Conservation (phyloP, 345 rosid species). For the Citrus medica region DNA sequence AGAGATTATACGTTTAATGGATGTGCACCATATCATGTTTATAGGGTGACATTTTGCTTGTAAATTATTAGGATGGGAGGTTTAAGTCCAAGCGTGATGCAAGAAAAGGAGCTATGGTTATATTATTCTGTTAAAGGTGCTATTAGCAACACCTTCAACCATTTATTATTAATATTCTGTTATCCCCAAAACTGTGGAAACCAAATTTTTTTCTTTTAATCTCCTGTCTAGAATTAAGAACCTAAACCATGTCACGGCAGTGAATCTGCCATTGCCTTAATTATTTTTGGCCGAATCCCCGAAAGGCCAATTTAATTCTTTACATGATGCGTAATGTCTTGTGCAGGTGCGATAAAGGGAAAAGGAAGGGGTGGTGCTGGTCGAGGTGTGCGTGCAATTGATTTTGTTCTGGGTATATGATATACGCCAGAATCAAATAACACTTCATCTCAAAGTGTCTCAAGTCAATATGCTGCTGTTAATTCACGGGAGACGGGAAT, state of each 20-base stretch:
- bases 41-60: slow-evolving; percentile 37
- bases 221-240: background rate
- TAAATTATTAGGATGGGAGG: slow-evolving; percentile 85
- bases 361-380: slow-evolving; percentile 60
- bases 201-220: background rate
- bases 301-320: background rate
- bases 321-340: slow-evolving; percentile 25
- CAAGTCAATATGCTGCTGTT: slow-evolving; percentile 53
- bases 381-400: slow-evolving; percentile 97
- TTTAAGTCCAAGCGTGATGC: slow-evolving; percentile 96
- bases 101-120: slow-evolving; percentile 88
- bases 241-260: background rate
- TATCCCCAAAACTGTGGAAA: background rate
- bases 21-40: background rate
- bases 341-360: slow-evolving; percentile 77
- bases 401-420: slow-evolving; percentile 93
- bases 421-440: slow-evolving; percentile 57
- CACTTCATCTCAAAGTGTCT: slow-evolving; percentile 24
- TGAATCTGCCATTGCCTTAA: background rate
- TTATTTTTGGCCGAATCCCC: background rate
- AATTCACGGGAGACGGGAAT: slow-evolving; percentile 63
- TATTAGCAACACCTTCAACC: background rate
- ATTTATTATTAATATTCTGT: background rate
- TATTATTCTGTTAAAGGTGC: background rate
- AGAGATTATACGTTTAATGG: slow-evolving; percentile 15